Conservation (phyloP, 768 basidiomycete genomes). For the Mycena olivaceomarginata region DNA sequence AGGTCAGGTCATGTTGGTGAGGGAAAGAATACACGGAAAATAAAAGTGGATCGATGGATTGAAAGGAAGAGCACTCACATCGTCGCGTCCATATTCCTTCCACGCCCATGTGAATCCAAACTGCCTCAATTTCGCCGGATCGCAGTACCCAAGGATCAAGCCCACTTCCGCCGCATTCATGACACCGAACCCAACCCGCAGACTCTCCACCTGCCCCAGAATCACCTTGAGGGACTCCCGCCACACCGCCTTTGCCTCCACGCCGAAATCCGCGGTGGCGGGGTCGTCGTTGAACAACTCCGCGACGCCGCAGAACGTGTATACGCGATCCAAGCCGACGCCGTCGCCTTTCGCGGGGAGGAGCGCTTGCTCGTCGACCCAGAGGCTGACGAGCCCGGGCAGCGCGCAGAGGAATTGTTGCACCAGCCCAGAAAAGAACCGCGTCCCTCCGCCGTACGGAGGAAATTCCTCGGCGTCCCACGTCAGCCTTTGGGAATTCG, state of each 20-base stretch:
- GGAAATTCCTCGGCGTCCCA: too few species aligned
- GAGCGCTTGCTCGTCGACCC: constrained; percentile 45
- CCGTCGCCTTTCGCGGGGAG: not conserved
- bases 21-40: not conserved
- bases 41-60: too few species aligned
- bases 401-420: constrained; percentile 38
- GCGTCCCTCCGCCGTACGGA: not conserved
- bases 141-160: constrained; percentile 16
- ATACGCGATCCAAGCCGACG: not conserved
- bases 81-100: constrained; percentile 16
- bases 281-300: constrained; percentile 27
- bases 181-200: constrained; percentile 32
- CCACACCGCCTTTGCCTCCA: constrained; percentile 34
- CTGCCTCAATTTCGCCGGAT: constrained; percentile 26
- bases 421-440: constrained; percentile 43
- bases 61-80: not conserved
- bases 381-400: constrained; percentile 42
- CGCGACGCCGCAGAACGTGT: constrained; percentile 6
- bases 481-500: not conserved
- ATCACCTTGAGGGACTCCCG: constrained; percentile 14
- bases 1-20: not conserved
- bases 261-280: constrained; percentile 16
- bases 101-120: constrained; percentile 32
- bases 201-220: constrained; percentile 40
- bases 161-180: constrained; percentile 12